Percentiles rank a stretch among this genome's conserved stretches.
Conservation (phyloP, 1,139 yeast genomes). For the Fermentozyma sake region DNA sequence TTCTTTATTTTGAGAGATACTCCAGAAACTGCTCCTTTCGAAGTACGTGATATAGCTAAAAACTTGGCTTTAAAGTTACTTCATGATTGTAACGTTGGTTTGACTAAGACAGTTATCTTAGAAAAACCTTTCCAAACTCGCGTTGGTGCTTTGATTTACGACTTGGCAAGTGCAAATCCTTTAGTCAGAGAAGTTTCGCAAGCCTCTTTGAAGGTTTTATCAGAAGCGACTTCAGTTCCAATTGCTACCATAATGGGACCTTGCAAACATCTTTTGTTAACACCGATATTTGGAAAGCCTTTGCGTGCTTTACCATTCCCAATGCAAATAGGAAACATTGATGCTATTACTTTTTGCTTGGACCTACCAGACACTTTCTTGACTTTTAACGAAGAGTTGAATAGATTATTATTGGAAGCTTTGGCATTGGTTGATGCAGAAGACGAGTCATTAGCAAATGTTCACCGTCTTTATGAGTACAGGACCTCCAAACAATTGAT, state of each 20-base stretch:
- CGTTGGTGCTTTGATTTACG: constrained; percentile 84
- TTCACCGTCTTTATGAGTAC: constrained; percentile 79
- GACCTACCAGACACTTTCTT: constrained; percentile 77
- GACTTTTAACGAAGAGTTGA: constrained; percentile 83
- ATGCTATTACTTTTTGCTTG: constrained; percentile 88
- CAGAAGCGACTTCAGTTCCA: constrained; percentile 66
- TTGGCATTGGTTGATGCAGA: constrained; percentile 95
- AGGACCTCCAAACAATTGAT: constrained; percentile 84
- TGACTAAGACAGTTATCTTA: constrained; percentile 54
- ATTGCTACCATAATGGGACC: constrained; percentile 75
- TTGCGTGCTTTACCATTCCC: constrained; percentile 94
- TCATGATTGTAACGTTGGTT: constrained; percentile 57
- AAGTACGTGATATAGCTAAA: constrained; percentile 69
- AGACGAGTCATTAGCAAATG: constrained; percentile 88
- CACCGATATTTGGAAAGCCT: constrained; percentile 96
- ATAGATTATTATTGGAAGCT: constrained; percentile 81
- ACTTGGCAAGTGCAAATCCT: constrained; percentile 82
- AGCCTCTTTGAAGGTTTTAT: constrained; percentile 59
- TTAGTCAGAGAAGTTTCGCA: constrained; percentile 82
- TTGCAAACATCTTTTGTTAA: constrained; percentile 73
- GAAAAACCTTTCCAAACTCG: constrained; percentile 81
- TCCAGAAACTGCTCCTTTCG: constrained; percentile 81
- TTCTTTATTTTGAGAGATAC: constrained; percentile 89
- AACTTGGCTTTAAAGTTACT: constrained; percentile 60
- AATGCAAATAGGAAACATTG: constrained; percentile 97